Conservation (phyloP, 768 basidiomycete species). For the Termitomyces sp. region DNA sequence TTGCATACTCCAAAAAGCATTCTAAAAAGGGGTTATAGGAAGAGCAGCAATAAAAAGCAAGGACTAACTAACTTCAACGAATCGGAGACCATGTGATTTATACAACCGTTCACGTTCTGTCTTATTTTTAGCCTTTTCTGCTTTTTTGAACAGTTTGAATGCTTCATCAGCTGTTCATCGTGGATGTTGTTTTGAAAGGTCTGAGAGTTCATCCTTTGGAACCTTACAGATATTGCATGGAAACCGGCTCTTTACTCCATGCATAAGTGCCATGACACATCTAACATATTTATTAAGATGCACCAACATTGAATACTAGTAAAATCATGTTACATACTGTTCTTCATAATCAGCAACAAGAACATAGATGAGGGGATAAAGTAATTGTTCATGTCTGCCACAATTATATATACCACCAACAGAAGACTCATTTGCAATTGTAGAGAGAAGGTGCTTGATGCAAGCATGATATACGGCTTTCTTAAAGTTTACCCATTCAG, state of each 20-base stretch:
- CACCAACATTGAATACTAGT: background rate
- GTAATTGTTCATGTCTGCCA: slow-evolving; percentile 10
- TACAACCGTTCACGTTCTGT: background rate
- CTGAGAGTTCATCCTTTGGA: slow-evolving; percentile 13
- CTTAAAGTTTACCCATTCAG: too few species aligned
- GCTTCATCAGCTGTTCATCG: slow-evolving; percentile 7
- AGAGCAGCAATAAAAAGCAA: background rate
- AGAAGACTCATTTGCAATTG: slow-evolving; percentile 9
- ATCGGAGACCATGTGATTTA: background rate
- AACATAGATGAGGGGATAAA: slow-evolving; percentile 35
- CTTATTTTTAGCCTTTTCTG: slow-evolving; percentile 2
- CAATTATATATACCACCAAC: slow-evolving; percentile 15
- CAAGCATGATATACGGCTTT: too few species aligned
- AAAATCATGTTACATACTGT: slow-evolving; percentile 35
- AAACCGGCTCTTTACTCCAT: too few species aligned
- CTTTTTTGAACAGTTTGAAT: slow-evolving; percentile 7
- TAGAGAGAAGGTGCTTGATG: slow-evolving; percentile 20
- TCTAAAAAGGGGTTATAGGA: slow-evolving; percentile 13
- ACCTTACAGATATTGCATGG: too few species aligned
- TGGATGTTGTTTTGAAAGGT: slow-evolving; percentile 16
- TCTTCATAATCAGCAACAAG: slow-evolving; percentile 45
- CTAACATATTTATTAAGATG: background rate
- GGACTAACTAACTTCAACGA: background rate
- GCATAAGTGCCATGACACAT: too few species aligned
- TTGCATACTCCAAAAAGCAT: slow-evolving; percentile 35